phyloP scores from a whole-genome alignment of 108 stramenopile genomes.

The Skeletonema potamos region DNA sequence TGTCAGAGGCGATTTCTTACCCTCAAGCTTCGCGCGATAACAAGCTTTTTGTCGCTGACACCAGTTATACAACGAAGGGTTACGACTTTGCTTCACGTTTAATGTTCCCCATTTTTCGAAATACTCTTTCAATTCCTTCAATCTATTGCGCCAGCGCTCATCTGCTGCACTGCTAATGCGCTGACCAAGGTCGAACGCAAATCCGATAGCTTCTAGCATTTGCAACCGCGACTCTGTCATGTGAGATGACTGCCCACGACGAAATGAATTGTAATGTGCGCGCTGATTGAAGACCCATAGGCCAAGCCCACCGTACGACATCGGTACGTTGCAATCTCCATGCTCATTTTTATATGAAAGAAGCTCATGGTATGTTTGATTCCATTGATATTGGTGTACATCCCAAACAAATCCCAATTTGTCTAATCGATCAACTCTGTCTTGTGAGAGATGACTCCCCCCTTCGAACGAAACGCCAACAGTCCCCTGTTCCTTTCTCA shows the following conservation, averaged over 20 bases:
- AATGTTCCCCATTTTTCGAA: slow-evolving; percentile 21
- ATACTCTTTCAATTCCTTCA: slow-evolving; percentile 35
- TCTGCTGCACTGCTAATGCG: slow-evolving; percentile 25
- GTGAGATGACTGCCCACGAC: slow-evolving; percentile 33
- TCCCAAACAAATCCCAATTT: slow-evolving; percentile 43
- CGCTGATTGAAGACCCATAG: slow-evolving; percentile 50
- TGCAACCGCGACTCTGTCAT: slow-evolving; percentile 31
- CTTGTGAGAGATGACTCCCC: slow-evolving; percentile 15
- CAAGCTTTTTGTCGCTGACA: slow-evolving; percentile 36
- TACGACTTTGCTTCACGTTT: slow-evolving; percentile 23
- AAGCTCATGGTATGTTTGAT: slow-evolving; percentile 42
- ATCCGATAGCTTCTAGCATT: slow-evolving; percentile 26
- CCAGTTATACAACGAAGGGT: slow-evolving; percentile 40
- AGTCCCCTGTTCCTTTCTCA: slow-evolving; percentile 37
- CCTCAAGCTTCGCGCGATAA: slow-evolving; percentile 25
- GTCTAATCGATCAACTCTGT: slow-evolving; percentile 25
- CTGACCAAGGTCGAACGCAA: slow-evolving; percentile 35
- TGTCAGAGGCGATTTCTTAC: slow-evolving; percentile 31
- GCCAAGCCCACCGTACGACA: slow-evolving; percentile 40
- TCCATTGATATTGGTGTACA: slow-evolving; percentile 43
- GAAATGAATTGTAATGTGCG: slow-evolving; percentile 33
- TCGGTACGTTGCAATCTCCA: slow-evolving; percentile 35
- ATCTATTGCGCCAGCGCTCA: slow-evolving; percentile 32
- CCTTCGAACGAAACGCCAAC: slow-evolving; percentile 22
- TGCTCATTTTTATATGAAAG: slow-evolving; percentile 19